Conservation (phyloP, 2,329 filamentous ascomycete species). For the Colletotrichum simmondsii region DNA sequence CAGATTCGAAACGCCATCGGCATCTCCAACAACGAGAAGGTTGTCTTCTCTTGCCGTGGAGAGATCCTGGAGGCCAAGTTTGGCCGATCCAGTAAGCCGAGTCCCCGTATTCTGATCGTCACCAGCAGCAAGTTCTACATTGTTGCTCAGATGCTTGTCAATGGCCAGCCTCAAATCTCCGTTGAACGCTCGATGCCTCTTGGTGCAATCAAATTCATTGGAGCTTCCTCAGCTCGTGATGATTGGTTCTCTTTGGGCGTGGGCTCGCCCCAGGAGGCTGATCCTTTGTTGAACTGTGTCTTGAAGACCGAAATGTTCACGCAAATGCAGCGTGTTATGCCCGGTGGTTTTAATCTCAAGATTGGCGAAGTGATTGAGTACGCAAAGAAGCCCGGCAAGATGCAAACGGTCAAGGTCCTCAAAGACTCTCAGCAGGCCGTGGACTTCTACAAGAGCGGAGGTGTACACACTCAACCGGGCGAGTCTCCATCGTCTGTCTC, state of each 20-base stretch:
- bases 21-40: conserved; percentile 77
- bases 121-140: conserved; percentile 91
- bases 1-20: conserved; percentile 81
- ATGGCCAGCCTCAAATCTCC: conserved; percentile 83
- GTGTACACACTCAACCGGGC: conserved; percentile 86
- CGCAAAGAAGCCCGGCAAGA: conserved; percentile 97
- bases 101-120: conserved; percentile 85
- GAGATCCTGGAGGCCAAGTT: conserved; percentile 95
- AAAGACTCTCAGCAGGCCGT: conserved; percentile 83
- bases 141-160: conserved; percentile 84
- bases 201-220: conserved; percentile 88
- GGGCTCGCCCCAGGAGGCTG: conserved; percentile 89
- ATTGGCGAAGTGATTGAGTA: conserved; percentile 91
- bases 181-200: conserved; percentile 86
- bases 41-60: conserved; percentile 90
- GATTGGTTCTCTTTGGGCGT: conserved; percentile 97
- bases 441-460: conserved; percentile 94
- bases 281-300: conserved; percentile 92
- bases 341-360: conserved; percentile 83
- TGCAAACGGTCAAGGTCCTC: conserved; percentile 86
- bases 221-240: conserved; percentile 83
- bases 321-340: conserved; percentile 83
- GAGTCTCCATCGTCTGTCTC: conserved; percentile 87
- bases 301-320: conserved; percentile 98
- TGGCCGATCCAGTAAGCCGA: conserved; percentile 93